Evolutionary conservation across 257 asterid species (phyloP).

Genomic region (Plectranthus barbatus): DNA sequence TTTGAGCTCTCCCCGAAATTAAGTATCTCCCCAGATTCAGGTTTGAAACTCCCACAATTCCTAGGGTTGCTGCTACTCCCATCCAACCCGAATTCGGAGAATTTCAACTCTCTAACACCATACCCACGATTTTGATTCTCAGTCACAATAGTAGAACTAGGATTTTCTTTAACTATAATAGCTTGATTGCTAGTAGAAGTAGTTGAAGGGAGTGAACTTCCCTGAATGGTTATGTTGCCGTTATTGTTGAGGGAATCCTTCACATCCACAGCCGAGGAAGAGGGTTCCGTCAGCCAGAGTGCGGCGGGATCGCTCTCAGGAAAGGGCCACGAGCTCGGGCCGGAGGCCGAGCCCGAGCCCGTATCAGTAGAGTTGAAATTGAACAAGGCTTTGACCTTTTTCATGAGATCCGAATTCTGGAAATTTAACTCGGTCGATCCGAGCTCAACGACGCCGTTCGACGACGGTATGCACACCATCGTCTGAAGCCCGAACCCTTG

Average conservation of each 20-base stretch:
- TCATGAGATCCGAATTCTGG: constrained; percentile 68
- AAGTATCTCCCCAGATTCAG: constrained; percentile 56
- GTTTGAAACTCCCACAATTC: constrained; percentile 31
- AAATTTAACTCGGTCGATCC: constrained; percentile 67
- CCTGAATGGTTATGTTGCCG: not conserved
- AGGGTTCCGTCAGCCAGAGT: constrained; percentile 66
- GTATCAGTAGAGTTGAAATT: constrained; percentile 44
- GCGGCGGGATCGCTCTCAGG: constrained; percentile 61
- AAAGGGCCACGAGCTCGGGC: constrained; percentile 31
- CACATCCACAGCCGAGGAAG: constrained; percentile 25
- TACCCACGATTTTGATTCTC: constrained; percentile 34
- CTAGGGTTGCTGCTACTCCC: constrained; percentile 21
- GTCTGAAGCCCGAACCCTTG: constrained; percentile 64
- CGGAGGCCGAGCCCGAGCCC: constrained; percentile 37
- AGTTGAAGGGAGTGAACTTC: constrained; percentile 24
- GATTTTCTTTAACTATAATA: constrained; percentile 33
- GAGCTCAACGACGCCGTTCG: constrained; percentile 78
- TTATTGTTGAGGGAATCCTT: constrained; percentile 23
- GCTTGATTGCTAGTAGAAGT: constrained; percentile 22
- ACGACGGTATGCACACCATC: constrained; percentile 58
- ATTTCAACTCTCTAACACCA: constrained; percentile 41
- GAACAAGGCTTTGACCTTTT: constrained; percentile 52
- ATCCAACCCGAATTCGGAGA: constrained; percentile 43
- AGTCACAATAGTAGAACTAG: constrained; percentile 24
- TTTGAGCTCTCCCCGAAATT: constrained; percentile 45